Evolutionary conservation across 495 filamentous ascomycete species (phyloP).

Genomic region (Penicillium atrosanguineum): DNA sequence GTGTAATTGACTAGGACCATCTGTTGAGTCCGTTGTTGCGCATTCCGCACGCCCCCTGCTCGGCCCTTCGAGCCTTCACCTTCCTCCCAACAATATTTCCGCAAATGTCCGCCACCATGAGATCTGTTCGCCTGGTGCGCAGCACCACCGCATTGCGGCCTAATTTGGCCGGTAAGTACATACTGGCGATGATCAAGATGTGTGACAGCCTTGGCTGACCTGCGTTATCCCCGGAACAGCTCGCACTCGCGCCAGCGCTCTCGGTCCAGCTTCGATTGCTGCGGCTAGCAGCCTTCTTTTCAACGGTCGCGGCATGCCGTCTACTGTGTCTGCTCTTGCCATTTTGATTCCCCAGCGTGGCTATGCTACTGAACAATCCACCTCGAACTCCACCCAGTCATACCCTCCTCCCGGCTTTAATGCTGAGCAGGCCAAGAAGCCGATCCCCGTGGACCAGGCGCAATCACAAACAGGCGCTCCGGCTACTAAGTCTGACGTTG

Average conservation of each 20-base stretch:
- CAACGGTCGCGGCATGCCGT: constrained; percentile 55
- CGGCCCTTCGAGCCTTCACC: constrained; percentile 27
- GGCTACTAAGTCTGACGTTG: constrained; percentile 31
- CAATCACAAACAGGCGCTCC: constrained; percentile 28
- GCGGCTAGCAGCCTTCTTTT: constrained; percentile 52
- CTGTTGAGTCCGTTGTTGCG: constrained; percentile 21
- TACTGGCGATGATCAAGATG: background rate
- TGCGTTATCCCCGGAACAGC: constrained; percentile 20
- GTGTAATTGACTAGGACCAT: constrained; percentile 1
- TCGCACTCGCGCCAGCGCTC: constrained; percentile 35
- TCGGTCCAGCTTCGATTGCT: constrained; percentile 33
- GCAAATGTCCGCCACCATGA: constrained; percentile 46
- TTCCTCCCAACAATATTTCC: constrained; percentile 28
- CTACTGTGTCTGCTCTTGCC: constrained; percentile 61
- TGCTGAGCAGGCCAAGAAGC: constrained; percentile 66
- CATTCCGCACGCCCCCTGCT: constrained; percentile 21
- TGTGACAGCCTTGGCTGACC: constrained; percentile 5
- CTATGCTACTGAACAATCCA: constrained; percentile 71
- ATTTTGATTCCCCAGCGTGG: constrained; percentile 62
- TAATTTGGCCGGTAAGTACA: constrained; percentile 28
- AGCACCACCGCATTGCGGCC: constrained; percentile 36
- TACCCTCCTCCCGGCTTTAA: constrained; percentile 94
- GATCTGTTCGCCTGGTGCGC: constrained; percentile 44
- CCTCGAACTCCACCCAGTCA: constrained; percentile 51
- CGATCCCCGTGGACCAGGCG: constrained; percentile 52